Evolutionary conservation across 352 stramenopile genomes (phyloP).

Genomic region (Pythium rhizo-oryzae): DNA sequence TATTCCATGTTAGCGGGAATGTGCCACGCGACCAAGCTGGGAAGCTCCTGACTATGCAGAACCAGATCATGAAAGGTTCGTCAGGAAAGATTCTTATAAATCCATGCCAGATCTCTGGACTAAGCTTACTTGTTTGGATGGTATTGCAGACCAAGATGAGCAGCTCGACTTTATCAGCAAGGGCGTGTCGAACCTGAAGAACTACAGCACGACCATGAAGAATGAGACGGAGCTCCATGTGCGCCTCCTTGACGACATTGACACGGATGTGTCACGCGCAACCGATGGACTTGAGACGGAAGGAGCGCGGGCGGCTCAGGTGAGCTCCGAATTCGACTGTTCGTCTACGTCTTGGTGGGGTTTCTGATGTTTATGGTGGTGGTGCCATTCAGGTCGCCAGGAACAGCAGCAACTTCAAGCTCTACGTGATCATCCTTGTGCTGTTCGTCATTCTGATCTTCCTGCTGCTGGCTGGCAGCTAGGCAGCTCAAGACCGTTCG

Average conservation of each 20-base stretch:
- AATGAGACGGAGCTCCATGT: conserved; percentile 91
- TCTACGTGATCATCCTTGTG: conserved; percentile 91
- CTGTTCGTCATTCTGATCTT: conserved; percentile 88
- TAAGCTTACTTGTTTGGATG: neutral
- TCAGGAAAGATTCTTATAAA: neutral
- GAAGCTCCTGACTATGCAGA: conserved; percentile 83
- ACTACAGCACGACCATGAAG: conserved; percentile 87
- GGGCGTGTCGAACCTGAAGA: conserved; percentile 83
- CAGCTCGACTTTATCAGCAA: conserved; percentile 83
- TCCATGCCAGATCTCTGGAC: neutral
- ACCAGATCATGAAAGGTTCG: conserved; percentile 88
- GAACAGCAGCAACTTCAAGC: conserved; percentile 94
- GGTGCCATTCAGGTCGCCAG: conserved; percentile 92
- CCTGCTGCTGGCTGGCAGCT: conserved; percentile 73
- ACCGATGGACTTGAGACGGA: conserved; percentile 87
- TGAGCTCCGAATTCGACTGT: neutral
- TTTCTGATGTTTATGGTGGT: neutral
- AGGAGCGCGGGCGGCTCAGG: conserved; percentile 69
- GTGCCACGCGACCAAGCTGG: conserved; percentile 36
- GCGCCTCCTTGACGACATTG: conserved; percentile 88
- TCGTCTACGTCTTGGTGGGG: neutral
- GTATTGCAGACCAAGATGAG: conserved; percentile 74
- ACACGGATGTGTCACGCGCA: conserved; percentile 83
- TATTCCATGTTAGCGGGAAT: conserved; percentile 24
- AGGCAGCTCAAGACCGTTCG: neutral